Evolutionary conservation across 2,329 filamentous ascomycete species (phyloP), one percentile per base, ranked within the genome.

Genomic region (Ascochyta clinopodiicola): DNA sequence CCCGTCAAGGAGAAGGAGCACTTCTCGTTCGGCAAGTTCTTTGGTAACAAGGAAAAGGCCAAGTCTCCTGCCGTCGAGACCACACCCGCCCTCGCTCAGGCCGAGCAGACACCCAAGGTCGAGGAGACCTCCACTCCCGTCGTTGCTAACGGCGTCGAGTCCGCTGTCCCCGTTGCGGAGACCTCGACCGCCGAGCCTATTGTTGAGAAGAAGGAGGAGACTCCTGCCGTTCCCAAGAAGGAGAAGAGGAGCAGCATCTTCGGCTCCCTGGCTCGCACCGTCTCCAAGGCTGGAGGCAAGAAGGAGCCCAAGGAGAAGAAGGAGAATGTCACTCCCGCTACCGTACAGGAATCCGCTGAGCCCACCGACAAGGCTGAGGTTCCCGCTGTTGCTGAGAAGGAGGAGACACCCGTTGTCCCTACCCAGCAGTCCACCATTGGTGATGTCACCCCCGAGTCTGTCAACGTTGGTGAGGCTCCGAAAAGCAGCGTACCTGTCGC

Each of bases 191-290:
- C 76, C 34, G 80, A 83, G 58, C 74, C 62, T n/a, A 60, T 64
- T 45, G 80, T 81, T 44, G 65, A 68, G 60, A 58, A 67, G 53
- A 62, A 66, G 53, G 63, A 67, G 49, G 61, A 64, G 63, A 76
- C 82, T 60, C 76, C 77, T 48, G 81, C 83, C 63, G 61, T 63
- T 8, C 62, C 69, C 42, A 72, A 82, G 65, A 91, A 90, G 84
- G 84, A 86, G 79, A 96, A 96, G 90, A 90, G 92, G 77, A 86
- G 88, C 80, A 94, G 90, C 64, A 88, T 93, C 71, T 96, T 96
- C 78, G 86, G 86, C 67, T 88, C 87, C 70, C 86, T 90, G 70
- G 84, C 75, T 63, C 76, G 77, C 63, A 74, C 72, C 27, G 68
- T 74, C 63, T 76, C 72, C 73, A 78, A 78, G 71, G 74, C 75